Evolutionary conservation across 768 basidiomycete genomes (phyloP).

Genomic region (Boletus vermiculosoides): DNA sequence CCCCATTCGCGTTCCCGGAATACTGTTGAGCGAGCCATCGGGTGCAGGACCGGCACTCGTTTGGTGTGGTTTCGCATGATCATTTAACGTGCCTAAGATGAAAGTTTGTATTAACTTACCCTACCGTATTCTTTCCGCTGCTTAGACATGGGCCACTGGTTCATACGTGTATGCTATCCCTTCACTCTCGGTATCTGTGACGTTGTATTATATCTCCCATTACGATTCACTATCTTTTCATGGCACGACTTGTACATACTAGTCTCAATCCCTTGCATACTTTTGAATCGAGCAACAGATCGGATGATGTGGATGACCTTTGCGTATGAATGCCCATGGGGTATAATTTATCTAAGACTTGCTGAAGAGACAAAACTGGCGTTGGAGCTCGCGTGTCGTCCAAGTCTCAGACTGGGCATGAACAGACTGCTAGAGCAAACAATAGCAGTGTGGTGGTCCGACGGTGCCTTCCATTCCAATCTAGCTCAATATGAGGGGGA

Average conservation of each 20-base stretch:
- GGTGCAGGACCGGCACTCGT: neutral
- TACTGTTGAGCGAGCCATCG: constrained; percentile 8
- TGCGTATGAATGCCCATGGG: neutral
- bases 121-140: neutral
- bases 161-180: neutral
- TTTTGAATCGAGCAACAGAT: neutral
- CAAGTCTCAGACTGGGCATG: neutral
- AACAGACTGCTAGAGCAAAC: neutral
- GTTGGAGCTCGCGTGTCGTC: neutral
- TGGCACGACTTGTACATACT: neutral
- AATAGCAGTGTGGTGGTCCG: neutral
- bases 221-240: neutral
- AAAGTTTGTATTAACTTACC: neutral
- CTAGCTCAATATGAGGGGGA: neutral
- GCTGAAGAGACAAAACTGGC: neutral
- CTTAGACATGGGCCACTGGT: constrained; percentile 2
- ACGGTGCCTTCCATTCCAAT: neutral
- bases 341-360: constrained; percentile 3
- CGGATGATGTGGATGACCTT: neutral
- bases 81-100: neutral
- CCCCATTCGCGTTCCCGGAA: constrained; percentile 19
- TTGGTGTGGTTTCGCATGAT: neutral
- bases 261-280: neutral
- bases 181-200: neutral
- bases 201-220: constrained; percentile 2